A percentile compares a stretch with the other conserved stretches of the same genome.
phyloP scores from a whole-genome alignment of 495 filamentous ascomycete genomes.

The Rusavskia elegans region DNA sequence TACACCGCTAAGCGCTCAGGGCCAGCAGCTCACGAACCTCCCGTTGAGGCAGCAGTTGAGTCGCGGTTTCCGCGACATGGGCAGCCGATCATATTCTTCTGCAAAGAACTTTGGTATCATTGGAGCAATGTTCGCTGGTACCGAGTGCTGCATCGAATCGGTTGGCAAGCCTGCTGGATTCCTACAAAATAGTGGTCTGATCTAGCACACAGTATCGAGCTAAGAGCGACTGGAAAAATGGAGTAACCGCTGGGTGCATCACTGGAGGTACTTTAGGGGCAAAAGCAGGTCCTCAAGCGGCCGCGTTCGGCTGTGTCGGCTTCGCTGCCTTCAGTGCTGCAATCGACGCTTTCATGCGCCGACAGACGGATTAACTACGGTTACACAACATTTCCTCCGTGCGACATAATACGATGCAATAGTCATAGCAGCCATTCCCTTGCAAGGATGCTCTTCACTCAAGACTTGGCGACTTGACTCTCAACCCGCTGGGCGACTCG shows the following conservation, averaged over 20 bases:
- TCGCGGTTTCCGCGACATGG: slow-evolving; percentile 87
- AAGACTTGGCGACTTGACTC: no score
- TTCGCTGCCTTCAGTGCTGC: slow-evolving; percentile 93
- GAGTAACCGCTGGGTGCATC: slow-evolving; percentile 72
- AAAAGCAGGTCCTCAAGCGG: slow-evolving; percentile 80
- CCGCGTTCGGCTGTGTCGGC: slow-evolving; percentile 74
- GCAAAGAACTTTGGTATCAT: slow-evolving; percentile 93
- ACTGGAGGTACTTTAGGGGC: slow-evolving; percentile 78
- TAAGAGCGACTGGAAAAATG: slow-evolving; percentile 87
- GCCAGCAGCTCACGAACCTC: slow-evolving; percentile 48
- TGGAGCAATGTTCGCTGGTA: slow-evolving; percentile 77
- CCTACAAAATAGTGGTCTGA: not conserved
- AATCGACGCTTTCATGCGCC: slow-evolving; percentile 83
- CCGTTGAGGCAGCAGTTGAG: slow-evolving; percentile 70
- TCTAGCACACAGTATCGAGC: slow-evolving; percentile 39
- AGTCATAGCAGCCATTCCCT: no score
- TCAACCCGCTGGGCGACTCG: no score
- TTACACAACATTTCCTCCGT: no score
- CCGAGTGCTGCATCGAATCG: slow-evolving; percentile 91
- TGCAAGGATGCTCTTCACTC: no score
- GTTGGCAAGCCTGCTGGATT: slow-evolving; percentile 12
- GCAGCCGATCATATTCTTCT: slow-evolving; percentile 59
- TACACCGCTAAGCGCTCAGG: slow-evolving; percentile 52
- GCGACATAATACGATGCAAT: no score
- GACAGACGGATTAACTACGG: slow-evolving; percentile 13